Conservation (phyloP, 208 protist species). For the Crithidia bombi region DNA sequence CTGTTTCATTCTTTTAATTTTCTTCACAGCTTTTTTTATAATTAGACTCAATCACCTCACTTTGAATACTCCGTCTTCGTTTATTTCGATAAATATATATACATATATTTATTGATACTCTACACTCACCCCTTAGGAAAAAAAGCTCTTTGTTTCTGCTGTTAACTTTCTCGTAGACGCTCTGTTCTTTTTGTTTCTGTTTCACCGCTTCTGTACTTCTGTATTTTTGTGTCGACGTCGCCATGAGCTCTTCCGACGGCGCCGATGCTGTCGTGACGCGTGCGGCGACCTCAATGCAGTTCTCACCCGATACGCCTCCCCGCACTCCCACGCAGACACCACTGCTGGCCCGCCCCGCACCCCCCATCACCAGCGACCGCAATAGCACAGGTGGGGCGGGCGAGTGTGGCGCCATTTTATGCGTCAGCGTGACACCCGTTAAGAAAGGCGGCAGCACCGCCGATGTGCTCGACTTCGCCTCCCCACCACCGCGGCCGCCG, state of each 20-base stretch:
- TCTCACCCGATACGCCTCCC: background rate
- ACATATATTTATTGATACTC: no score
- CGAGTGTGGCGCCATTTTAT: background rate
- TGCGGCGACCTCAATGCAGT: conserved; percentile 21
- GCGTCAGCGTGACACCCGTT: background rate
- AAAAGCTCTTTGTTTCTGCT: no score
- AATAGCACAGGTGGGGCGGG: background rate
- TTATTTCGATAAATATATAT: no score
- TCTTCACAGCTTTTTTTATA: no score
- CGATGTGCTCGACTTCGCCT: conserved; percentile 11
- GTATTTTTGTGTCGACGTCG: background rate
- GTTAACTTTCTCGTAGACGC: background rate
- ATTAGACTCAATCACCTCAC: no score
- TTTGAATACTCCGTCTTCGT: no score
- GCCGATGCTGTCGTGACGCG: background rate
- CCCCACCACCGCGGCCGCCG: conserved; percentile 31
- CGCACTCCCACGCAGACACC: background rate
- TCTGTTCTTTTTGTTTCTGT: background rate
- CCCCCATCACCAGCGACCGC: background rate
- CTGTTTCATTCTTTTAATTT: no score
- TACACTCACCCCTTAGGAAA: no score
- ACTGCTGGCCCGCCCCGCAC: background rate
- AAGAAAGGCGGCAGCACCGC: background rate
- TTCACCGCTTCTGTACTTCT: background rate
- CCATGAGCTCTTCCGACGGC: conserved; percentile 3